Evolutionary conservation across 352 stramenopile species (phyloP).

Genomic region (Phytopythium litorale): DNA sequence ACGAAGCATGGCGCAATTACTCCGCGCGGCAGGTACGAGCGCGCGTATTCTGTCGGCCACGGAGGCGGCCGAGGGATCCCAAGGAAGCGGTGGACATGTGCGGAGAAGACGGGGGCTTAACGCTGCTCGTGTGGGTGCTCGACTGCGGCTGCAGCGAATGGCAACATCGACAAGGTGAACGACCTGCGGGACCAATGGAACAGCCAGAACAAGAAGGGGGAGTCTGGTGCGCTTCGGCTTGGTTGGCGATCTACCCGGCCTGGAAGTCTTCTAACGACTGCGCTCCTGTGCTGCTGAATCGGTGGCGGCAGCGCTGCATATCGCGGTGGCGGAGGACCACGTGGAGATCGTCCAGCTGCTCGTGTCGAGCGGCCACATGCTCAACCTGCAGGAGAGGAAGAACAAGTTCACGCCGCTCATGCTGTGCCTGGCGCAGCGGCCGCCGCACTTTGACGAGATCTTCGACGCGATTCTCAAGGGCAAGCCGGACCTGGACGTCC

Average conservation of each 20-base stretch:
- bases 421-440: slow-evolving; percentile 68
- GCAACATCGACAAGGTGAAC: slow-evolving; percentile 68
- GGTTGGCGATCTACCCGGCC: neutral
- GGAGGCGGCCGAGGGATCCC: neutral
- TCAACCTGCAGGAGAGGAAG: slow-evolving; percentile 78
- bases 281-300: neutral
- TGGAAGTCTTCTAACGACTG: neutral
- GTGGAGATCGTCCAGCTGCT: slow-evolving; percentile 69
- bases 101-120: neutral
- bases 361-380: slow-evolving; percentile 55
- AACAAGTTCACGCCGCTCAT: slow-evolving; percentile 73
- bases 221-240: slow-evolving; percentile 39
- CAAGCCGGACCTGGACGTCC: slow-evolving; percentile 58
- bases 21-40: slow-evolving; percentile 36
- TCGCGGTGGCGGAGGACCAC: slow-evolving; percentile 69
- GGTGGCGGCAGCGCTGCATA: slow-evolving; percentile 48
- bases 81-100: neutral
- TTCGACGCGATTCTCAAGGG: slow-evolving; percentile 62
- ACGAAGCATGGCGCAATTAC: slow-evolving; percentile 37
- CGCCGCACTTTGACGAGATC: slow-evolving; percentile 59
- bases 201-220: slow-evolving; percentile 82
- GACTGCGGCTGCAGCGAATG: slow-evolving; percentile 33
- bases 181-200: slow-evolving; percentile 62
- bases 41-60: neutral
- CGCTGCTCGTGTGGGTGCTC: neutral